These are phyloP conservation scores for Neurospora terricola DNA, from an alignment of 495 filamentous ascomycete genomes.

Conservation along the genomic window DNA sequence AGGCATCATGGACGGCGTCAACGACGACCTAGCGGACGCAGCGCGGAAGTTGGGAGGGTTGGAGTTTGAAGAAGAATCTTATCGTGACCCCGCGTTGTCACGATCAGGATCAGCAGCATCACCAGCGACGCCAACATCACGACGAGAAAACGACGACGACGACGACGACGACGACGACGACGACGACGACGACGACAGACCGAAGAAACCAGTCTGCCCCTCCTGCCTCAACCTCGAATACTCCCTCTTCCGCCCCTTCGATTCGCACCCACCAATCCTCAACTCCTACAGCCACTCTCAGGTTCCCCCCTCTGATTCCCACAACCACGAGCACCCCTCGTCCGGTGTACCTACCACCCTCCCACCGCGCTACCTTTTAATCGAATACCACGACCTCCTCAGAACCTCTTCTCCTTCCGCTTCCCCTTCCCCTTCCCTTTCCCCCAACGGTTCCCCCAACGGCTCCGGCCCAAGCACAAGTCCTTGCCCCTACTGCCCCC, in stretches of 20 bases:
- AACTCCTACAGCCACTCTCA: not conserved
- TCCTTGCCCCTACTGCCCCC: not conserved
- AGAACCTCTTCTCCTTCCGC: not conserved
- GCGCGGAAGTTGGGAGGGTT: not conserved
- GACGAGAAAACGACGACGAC: too few relatives aligned
- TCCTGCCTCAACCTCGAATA: not conserved
- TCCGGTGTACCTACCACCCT: not conserved
- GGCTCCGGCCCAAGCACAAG: not conserved
- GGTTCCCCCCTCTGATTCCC: not conserved
- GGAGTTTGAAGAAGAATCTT: not conserved
- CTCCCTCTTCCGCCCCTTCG: not conserved
- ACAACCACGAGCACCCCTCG: not conserved
- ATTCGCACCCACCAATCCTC: not conserved
- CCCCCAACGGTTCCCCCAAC: not conserved
- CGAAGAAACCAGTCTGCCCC: not conserved
- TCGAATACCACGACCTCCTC: not conserved
- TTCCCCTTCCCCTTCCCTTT: not conserved
- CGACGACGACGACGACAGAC: not conserved
- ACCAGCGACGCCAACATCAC: not conserved
- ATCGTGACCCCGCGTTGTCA: not conserved
- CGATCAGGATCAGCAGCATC: not conserved
- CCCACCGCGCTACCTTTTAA: not conserved
- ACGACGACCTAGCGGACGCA: not conserved
- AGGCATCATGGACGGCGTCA: not conserved
- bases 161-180: too few relatives aligned